Conservation (phyloP, 441 rosid genomes). For the Arabidopsis lyrata region DNA sequence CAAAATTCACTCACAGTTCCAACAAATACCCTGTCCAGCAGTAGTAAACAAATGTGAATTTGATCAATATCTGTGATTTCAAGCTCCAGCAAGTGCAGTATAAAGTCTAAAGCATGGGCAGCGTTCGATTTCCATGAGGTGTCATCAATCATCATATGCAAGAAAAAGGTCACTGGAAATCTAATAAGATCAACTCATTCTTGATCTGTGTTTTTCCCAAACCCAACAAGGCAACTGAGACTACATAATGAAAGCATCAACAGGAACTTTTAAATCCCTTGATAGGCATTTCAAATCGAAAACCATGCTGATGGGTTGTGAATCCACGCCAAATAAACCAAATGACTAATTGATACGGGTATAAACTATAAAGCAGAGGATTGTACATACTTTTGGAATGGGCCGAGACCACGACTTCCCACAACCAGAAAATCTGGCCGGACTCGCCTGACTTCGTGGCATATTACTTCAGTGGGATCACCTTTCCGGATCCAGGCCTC, state of each 20-base stretch:
- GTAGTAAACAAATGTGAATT: conserved; percentile 5
- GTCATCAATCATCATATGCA: neutral
- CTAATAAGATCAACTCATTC: neutral
- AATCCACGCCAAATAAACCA: neutral
- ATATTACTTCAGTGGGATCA: conserved; percentile 85
- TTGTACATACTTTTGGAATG: conserved; percentile 79
- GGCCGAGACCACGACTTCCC: conserved; percentile 93
- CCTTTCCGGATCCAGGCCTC: conserved; percentile 93
- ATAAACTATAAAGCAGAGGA: conserved; percentile 17
- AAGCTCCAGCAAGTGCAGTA: neutral
- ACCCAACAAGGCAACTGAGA: conserved; percentile 5
- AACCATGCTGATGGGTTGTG: neutral
- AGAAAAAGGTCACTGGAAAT: neutral
- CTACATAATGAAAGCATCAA: neutral
- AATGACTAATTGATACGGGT: neutral
- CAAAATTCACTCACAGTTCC: conserved; percentile 97
- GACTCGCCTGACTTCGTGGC: conserved; percentile 84
- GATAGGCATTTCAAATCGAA: neutral
- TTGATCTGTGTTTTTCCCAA: conserved; percentile 8
- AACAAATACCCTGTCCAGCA: conserved; percentile 77
- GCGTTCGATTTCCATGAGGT: neutral
- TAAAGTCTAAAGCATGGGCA: neutral
- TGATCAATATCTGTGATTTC: conserved; percentile 1
- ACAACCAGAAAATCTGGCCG: conserved; percentile 88
- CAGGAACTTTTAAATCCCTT: neutral